Percentiles rank a stretch among this genome's conserved stretches.
Conservation (phyloP, 176 grass and related monocot genomes). For the Juncus inflexus region DNA sequence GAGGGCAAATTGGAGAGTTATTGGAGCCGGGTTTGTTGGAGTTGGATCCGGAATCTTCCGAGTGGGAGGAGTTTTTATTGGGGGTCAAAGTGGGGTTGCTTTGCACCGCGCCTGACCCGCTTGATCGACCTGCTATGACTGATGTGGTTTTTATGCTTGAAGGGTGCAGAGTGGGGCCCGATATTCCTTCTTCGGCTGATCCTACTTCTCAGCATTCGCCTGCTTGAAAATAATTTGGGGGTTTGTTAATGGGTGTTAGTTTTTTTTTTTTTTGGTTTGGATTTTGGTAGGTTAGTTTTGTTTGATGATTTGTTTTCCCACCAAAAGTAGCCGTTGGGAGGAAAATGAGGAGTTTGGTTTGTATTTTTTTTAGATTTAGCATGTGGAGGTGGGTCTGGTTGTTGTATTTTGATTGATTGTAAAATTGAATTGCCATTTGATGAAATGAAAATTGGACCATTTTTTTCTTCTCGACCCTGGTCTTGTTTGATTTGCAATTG, state of each 20-base stretch:
- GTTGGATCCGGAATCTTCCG: slow-evolving; percentile 86
- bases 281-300: slow-evolving; percentile 20
- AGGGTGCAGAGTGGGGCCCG: slow-evolving; percentile 90
- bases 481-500: slow-evolving; percentile 1
- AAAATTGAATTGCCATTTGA: background rate
- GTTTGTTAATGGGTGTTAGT: slow-evolving; percentile 8
- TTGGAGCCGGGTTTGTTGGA: slow-evolving; percentile 89
- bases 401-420: slow-evolving; percentile 9
- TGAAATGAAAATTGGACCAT: slow-evolving; percentile 23
- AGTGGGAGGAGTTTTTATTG: slow-evolving; percentile 98
- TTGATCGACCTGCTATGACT: slow-evolving; percentile 84
- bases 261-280: background rate
- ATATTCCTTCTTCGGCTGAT: slow-evolving; percentile 89
- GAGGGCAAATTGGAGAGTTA: slow-evolving; percentile 76
- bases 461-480: background rate
- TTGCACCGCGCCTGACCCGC: slow-evolving; percentile 75
- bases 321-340: slow-evolving; percentile 29
- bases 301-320: slow-evolving; percentile 20
- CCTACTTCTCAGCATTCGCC: slow-evolving; percentile 88
- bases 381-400: slow-evolving; percentile 13
- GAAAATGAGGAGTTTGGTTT: slow-evolving; percentile 8
- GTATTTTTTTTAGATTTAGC: slow-evolving; percentile 2
- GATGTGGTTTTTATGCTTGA: slow-evolving; percentile 99
- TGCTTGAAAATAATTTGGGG: slow-evolving; percentile 32
- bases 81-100: slow-evolving; percentile 94